Evolutionary conservation across 164 flowering plant species (phyloP).

Genomic region (Santalum album): DNA sequence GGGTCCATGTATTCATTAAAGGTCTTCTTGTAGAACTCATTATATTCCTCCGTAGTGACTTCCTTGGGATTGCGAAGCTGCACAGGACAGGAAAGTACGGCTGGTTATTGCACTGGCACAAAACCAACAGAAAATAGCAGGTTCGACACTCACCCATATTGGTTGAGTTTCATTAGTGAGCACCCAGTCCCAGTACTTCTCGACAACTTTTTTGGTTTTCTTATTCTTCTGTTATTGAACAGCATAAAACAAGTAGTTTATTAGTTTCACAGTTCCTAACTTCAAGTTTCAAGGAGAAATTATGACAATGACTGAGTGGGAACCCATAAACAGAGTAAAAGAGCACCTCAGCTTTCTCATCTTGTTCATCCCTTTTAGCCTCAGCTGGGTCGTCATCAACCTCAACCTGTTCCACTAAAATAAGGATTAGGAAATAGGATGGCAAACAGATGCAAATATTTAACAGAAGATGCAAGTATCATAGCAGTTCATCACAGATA

Average conservation of each 20-base stretch:
- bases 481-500: no score
- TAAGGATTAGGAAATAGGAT: no score
- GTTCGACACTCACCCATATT: constrained; percentile 59
- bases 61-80: constrained; percentile 94
- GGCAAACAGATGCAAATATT: no score
- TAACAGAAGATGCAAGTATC: no score
- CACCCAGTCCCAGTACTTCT: constrained; percentile 97
- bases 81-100: background rate
- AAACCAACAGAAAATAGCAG: background rate
- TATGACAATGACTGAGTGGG: background rate
- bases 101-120: background rate
- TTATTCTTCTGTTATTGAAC: constrained; percentile 62
- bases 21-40: constrained; percentile 86
- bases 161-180: constrained; percentile 89
- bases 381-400: constrained; percentile 93
- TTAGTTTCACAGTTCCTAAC: background rate
- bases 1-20: constrained; percentile 95
- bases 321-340: background rate
- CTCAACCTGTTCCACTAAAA: constrained; percentile 54
- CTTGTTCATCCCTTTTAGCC: constrained; percentile 62
- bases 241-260: background rate
- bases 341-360: constrained; percentile 60
- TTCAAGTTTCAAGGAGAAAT: background rate
- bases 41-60: constrained; percentile 85
- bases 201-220: constrained; percentile 87